These are phyloP conservation scores for Eucalyptus leucophloia DNA, from an alignment of 345 rosid species.

Conservation along the genomic window DNA sequence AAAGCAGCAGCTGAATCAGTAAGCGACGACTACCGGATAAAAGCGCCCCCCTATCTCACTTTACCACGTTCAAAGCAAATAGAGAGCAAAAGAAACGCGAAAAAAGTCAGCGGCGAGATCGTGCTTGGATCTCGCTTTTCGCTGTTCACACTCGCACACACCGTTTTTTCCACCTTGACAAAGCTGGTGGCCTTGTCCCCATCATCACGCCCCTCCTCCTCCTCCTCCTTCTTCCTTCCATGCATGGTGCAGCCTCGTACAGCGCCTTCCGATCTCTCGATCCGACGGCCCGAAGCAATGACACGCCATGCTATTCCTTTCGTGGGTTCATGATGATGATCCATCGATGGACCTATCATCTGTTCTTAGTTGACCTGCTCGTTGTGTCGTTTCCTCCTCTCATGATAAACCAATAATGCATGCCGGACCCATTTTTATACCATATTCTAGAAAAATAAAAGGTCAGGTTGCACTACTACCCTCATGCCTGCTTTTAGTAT, in stretches of 20 bases:
- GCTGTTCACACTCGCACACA: neutral
- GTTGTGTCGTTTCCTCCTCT: neutral
- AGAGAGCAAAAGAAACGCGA: neutral
- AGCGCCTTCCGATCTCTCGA: neutral
- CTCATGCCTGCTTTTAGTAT: neutral
- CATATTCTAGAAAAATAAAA: neutral
- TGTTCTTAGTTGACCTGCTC: neutral
- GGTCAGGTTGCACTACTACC: neutral
- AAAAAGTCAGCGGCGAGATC: neutral
- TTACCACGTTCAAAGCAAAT: neutral
- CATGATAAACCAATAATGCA: neutral
- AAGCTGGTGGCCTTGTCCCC: neutral
- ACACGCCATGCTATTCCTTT: neutral
- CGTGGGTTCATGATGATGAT: neutral
- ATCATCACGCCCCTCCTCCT: neutral
- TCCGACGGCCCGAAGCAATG: neutral
- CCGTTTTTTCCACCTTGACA: neutral
- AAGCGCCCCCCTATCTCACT: neutral
- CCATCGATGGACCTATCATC: neutral
- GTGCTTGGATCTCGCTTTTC: neutral
- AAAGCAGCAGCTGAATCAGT: neutral
- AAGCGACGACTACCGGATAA: neutral
- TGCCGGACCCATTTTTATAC: neutral
- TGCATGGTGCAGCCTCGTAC: neutral
- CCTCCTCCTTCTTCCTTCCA: neutral